Conservation (phyloP, 1,139 yeast genomes). For the Saccharomyces hybrid region DNA sequence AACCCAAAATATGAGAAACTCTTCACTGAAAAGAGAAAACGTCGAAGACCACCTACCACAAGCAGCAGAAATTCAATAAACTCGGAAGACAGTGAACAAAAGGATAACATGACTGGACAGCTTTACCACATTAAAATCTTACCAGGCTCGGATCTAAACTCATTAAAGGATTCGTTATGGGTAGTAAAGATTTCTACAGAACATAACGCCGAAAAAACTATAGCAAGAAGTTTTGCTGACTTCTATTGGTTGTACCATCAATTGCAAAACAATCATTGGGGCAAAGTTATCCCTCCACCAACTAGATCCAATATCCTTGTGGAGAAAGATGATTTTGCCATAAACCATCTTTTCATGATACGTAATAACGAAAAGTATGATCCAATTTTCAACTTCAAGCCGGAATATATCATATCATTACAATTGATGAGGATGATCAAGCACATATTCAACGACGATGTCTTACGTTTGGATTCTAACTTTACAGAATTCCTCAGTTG, state of each 20-base stretch:
- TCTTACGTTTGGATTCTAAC: slow-evolving; percentile 57
- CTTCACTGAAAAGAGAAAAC: background rate
- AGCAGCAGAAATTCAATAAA: too few species aligned
- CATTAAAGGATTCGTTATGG: background rate
- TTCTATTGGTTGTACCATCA: slow-evolving; percentile 80
- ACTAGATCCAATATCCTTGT: slow-evolving; percentile 64
- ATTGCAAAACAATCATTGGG: slow-evolving; percentile 72
- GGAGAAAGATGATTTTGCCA: slow-evolving; percentile 47
- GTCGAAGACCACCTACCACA: background rate
- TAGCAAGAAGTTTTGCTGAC: slow-evolving; percentile 58
- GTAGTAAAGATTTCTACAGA: background rate
- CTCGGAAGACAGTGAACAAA: background rate
- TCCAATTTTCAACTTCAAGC: slow-evolving; percentile 21
- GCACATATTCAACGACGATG: slow-evolving; percentile 50
- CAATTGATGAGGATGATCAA: slow-evolving; percentile 74
- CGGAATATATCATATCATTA: slow-evolving; percentile 56
- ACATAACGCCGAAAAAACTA: background rate
- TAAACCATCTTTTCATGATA: background rate
- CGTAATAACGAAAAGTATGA: background rate
- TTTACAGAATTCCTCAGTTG: slow-evolving; percentile 58
- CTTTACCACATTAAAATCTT: background rate
- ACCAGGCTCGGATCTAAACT: background rate
- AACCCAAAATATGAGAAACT: background rate
- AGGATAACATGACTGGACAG: background rate
- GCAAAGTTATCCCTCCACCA: slow-evolving; percentile 83